These are phyloP conservation scores for Tricladium varicosporioides DNA, from an alignment of 2,329 filamentous ascomycete species.

Conservation along the genomic window DNA sequence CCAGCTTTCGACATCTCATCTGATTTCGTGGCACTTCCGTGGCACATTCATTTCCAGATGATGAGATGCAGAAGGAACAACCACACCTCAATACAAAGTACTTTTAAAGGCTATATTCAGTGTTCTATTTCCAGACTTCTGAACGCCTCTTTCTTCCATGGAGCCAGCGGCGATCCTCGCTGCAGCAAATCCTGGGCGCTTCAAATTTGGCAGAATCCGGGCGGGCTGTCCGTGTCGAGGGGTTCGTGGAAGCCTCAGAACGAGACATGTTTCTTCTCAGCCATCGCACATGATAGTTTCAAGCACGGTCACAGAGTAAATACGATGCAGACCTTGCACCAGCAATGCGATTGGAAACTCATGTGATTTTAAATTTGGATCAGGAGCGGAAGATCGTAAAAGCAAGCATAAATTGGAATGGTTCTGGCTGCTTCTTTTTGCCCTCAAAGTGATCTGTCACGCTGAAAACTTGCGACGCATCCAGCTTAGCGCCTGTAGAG, in stretches of 20 bases:
- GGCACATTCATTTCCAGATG: too few relatives aligned
- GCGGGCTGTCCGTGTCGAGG: not conserved
- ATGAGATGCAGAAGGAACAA: not conserved
- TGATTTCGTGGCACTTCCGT: too few relatives aligned
- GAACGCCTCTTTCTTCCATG: not conserved
- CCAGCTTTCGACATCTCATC: too few relatives aligned
- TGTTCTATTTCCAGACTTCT: not conserved
- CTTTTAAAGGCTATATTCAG: not conserved
- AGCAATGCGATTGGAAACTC: not conserved
- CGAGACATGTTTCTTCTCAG: not conserved
- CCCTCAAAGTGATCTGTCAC: conserved; percentile 10
- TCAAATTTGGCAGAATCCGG: not conserved
- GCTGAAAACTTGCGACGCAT: not conserved
- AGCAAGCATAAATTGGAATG: conserved; percentile 1
- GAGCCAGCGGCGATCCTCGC: not conserved
- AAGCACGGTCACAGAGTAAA: not conserved
- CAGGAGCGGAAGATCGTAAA: not conserved
- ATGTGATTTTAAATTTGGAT: not conserved
- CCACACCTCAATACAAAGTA: not conserved
- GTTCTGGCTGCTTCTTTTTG: conserved; percentile 16
- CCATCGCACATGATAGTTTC: conserved; percentile 1
- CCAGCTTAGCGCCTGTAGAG: conserved; percentile 5
- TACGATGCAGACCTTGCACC: not conserved
- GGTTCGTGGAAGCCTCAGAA: not conserved
- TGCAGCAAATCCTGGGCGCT: not conserved